phyloP scores from a whole-genome alignment of 1,284 basidiomycete species.

The Volvariella volvacea region DNA sequence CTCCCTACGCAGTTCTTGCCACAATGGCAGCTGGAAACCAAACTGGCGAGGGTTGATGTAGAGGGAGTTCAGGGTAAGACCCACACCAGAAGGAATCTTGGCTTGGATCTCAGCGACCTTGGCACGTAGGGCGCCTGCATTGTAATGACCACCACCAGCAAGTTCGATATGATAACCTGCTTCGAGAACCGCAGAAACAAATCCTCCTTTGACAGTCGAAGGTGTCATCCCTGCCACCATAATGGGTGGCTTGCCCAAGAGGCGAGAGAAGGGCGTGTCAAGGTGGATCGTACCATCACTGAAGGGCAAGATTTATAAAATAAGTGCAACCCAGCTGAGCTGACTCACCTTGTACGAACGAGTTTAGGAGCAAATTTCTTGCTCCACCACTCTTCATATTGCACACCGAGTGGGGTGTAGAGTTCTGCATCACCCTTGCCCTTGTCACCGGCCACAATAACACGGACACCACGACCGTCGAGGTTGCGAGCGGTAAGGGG shows the following conservation, averaged over 20 bases:
- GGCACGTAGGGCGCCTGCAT: conserved; percentile 76
- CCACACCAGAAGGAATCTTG: conserved; percentile 79
- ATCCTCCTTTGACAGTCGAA: conserved; percentile 87
- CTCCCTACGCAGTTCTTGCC: conserved; percentile 96
- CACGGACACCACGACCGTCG: conserved; percentile 88
- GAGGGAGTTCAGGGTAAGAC: conserved; percentile 90
- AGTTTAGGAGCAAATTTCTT: conserved; percentile 83
- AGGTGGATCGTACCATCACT: conserved; percentile 89
- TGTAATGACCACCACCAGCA: conserved; percentile 97
- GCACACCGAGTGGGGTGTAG: conserved; percentile 63
- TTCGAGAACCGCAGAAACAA: conserved; percentile 86
- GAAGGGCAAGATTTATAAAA: conserved; percentile 4
- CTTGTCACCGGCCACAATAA: conserved; percentile 82
- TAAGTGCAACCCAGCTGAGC: not conserved
- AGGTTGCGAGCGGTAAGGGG: conserved; percentile 86
- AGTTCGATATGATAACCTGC: conserved; percentile 97
- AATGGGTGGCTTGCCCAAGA: conserved; percentile 92
- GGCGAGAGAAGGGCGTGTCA: conserved; percentile 94
- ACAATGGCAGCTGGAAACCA: conserved; percentile 93
- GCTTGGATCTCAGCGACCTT: conserved; percentile 89
- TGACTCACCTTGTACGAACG: conserved; percentile 78
- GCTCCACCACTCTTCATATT: conserved; percentile 85
- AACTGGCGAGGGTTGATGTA: conserved; percentile 99
- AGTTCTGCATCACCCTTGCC: conserved; percentile 83
- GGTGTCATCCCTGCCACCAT: conserved; percentile 99